These are phyloP conservation scores for Friedmanniomyces simplex DNA, from an alignment of 495 filamentous ascomycete genomes.

Conservation along the genomic window DNA sequence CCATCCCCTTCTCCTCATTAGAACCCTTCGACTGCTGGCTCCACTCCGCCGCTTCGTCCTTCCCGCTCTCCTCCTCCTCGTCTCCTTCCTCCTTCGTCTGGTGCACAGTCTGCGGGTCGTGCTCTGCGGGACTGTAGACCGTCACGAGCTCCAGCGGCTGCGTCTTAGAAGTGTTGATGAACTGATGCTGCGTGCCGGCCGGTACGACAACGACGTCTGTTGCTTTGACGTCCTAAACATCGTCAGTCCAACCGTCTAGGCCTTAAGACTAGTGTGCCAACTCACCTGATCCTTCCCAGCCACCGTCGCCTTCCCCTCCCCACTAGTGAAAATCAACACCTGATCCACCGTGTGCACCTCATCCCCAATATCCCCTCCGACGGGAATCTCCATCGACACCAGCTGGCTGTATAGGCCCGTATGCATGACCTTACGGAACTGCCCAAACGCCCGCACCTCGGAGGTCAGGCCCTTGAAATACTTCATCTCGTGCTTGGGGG, in stretches of 20 bases:
- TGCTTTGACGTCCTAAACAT: slow-evolving; percentile 37
- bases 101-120: slow-evolving; percentile 47
- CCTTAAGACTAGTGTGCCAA: not conserved
- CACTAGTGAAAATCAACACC: slow-evolving; percentile 52
- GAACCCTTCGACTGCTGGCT: slow-evolving; percentile 42
- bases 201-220: slow-evolving; percentile 55
- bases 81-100: slow-evolving; percentile 52
- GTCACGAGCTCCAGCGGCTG: slow-evolving; percentile 47
- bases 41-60: slow-evolving; percentile 53
- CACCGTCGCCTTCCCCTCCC: slow-evolving; percentile 46
- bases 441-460: slow-evolving; percentile 39
- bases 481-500: slow-evolving; percentile 40
- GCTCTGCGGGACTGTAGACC: slow-evolving; percentile 54
- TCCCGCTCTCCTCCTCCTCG: slow-evolving; percentile 48
- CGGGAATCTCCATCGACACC: slow-evolving; percentile 53
- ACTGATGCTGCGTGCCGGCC: slow-evolving; percentile 56
- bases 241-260: not conserved
- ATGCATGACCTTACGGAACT: slow-evolving; percentile 52
- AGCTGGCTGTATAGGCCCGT: slow-evolving; percentile 54
- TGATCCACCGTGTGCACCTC: slow-evolving; percentile 53
- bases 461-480: slow-evolving; percentile 47
- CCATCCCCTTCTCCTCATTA: slow-evolving; percentile 48
- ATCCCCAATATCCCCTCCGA: slow-evolving; percentile 55
- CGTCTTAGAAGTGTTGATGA: slow-evolving; percentile 45
- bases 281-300: slow-evolving; percentile 44